Percentiles rank a stretch among this genome's conserved stretches.
phyloP scores from a whole-genome alignment of 768 basidiomycete species.

The Boletellus sp. region DNA sequence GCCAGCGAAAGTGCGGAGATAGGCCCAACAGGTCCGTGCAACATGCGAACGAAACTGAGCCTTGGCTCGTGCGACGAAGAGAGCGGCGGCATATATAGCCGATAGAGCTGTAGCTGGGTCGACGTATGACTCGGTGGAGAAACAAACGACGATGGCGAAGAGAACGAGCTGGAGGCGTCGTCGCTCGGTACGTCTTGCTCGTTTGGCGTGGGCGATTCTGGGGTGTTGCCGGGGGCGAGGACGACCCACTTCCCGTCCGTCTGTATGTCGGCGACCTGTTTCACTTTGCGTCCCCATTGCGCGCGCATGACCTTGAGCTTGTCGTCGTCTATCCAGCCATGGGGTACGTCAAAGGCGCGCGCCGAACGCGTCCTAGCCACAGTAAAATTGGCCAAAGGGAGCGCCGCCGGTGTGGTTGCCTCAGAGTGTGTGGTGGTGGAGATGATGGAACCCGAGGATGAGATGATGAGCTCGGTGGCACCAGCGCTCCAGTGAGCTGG shows the following conservation, averaged over 20 bases:
- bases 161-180: slow-evolving; percentile 20
- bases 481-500: slow-evolving; percentile 79
- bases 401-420: slow-evolving; percentile 8
- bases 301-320: slow-evolving; percentile 62
- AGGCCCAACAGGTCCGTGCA: slow-evolving; percentile 67
- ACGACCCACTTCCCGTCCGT: slow-evolving; percentile 87
- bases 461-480: slow-evolving; percentile 71
- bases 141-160: slow-evolving; percentile 27
- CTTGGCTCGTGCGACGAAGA: slow-evolving; percentile 55
- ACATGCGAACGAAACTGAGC: slow-evolving; percentile 65
- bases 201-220: slow-evolving; percentile 11
- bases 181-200: slow-evolving; percentile 18
- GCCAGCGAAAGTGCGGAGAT: slow-evolving; percentile 67
- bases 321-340: slow-evolving; percentile 66
- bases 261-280: slow-evolving; percentile 65
- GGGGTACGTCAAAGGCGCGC: slow-evolving; percentile 67
- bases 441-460: slow-evolving; percentile 23
- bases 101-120: slow-evolving; percentile 68
- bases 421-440: slow-evolving; percentile 6
- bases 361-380: slow-evolving; percentile 59
- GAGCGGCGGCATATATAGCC: slow-evolving; percentile 55
- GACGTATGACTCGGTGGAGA: slow-evolving; percentile 43
- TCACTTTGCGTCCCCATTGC: slow-evolving; percentile 77
- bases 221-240: slow-evolving; percentile 56
- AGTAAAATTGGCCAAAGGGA: slow-evolving; percentile 35